Evolutionary conservation across 805 yeast genomes (phyloP).

Genomic region (Ogataea saltuana): DNA sequence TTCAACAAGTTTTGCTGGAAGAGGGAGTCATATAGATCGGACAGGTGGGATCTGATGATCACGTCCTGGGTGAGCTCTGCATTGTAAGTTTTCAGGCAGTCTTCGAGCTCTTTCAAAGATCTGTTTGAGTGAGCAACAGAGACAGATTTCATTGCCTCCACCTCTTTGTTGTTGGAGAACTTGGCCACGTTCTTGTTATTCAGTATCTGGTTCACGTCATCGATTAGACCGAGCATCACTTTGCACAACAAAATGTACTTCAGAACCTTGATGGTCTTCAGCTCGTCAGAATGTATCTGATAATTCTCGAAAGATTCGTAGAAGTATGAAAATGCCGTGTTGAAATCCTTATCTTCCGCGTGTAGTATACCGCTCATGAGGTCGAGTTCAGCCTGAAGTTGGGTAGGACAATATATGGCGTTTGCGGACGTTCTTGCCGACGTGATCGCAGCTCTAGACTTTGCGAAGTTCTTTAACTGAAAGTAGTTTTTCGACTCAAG

Average conservation of each 20-base stretch:
- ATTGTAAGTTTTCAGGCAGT: constrained; percentile 69
- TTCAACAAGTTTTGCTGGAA: constrained; percentile 91
- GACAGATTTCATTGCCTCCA: constrained; percentile 95
- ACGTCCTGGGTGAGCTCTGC: constrained; percentile 81
- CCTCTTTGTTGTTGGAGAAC: constrained; percentile 64
- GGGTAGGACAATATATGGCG: constrained; percentile 92
- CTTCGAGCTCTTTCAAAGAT: constrained; percentile 87
- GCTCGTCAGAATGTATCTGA: constrained; percentile 49
- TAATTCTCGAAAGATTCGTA: constrained; percentile 94
- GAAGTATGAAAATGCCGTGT: constrained; percentile 93
- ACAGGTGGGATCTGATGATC: constrained; percentile 87
- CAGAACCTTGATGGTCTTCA: constrained; percentile 58
- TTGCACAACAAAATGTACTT: constrained; percentile 92
- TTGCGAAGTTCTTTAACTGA: constrained; percentile 86
- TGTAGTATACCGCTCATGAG: constrained; percentile 93
- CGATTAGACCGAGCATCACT: constrained; percentile 85
- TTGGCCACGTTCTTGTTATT: constrained; percentile 55
- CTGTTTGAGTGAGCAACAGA: constrained; percentile 88
- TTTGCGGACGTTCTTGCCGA: constrained; percentile 98
- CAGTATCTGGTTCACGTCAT: constrained; percentile 80
- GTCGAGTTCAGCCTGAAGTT: constrained; percentile 90
- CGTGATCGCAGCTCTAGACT: constrained; percentile 88
- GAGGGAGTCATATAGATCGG: constrained; percentile 88
- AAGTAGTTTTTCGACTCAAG: constrained; percentile 89
- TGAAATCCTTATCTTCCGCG: constrained; percentile 95